These are phyloP conservation scores for Rubia occidens DNA, from an alignment of 305 asterid species.

Conservation along the genomic window DNA sequence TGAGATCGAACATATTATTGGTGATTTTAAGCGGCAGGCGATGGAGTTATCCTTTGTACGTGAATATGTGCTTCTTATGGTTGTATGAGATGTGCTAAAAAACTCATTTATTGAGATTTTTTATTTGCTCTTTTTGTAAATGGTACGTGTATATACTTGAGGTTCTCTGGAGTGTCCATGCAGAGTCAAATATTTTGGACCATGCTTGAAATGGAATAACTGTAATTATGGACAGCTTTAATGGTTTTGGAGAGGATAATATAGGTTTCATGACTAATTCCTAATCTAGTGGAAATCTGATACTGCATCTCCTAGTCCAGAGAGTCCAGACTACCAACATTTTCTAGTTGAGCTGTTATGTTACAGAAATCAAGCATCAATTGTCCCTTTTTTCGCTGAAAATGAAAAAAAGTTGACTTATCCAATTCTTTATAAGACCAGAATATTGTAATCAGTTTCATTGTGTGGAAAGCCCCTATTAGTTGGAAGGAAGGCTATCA, in stretches of 20 bases:
- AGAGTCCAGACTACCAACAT: neutral
- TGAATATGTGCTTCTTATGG: neutral
- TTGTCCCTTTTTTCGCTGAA: neutral
- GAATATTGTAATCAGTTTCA: neutral
- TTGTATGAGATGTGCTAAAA: neutral
- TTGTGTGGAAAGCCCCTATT: neutral
- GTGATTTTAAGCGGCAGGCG: slow-evolving; percentile 1
- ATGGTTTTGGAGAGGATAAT: neutral
- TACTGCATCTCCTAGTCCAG: slow-evolving; percentile 8
- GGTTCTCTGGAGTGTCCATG: neutral
- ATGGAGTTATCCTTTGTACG: neutral
- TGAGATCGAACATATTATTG: neutral
- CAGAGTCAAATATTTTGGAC: neutral
- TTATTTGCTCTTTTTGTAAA: neutral
- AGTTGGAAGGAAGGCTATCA: neutral
- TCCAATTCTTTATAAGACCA: neutral
- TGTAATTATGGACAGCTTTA: neutral
- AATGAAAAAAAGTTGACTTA: too few species aligned
- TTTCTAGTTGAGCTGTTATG: neutral
- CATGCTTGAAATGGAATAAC: neutral
- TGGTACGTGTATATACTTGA: neutral
- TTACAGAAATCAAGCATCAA: neutral
- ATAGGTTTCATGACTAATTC: neutral
- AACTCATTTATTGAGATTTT: neutral
- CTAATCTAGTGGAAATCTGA: neutral